Conservation (phyloP, 345 rosid species). For the Heritiera littoralis region DNA sequence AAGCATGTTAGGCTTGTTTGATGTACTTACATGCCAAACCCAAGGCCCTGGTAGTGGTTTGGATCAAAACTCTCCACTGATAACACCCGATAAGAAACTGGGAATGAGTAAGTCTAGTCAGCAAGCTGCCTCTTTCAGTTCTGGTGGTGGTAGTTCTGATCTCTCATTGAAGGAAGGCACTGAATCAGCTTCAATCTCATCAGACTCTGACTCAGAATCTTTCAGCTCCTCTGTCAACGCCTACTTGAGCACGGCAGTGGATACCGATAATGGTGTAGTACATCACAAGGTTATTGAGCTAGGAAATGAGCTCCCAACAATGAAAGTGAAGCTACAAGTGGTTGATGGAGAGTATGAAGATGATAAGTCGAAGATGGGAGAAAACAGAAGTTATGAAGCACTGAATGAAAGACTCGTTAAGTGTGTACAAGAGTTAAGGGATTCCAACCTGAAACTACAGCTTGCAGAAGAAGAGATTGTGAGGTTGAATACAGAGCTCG, state of each 20-base stretch:
- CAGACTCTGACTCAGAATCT: slow-evolving; percentile 79
- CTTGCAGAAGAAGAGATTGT: slow-evolving; percentile 61
- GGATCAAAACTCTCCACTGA: slow-evolving; percentile 40
- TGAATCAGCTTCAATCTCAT: slow-evolving; percentile 61
- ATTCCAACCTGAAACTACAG: slow-evolving; percentile 43
- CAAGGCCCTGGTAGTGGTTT: slow-evolving; percentile 38
- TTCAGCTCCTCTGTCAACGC: slow-evolving; percentile 54
- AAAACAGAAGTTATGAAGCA: slow-evolving; percentile 41
- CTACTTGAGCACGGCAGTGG: slow-evolving; percentile 34
- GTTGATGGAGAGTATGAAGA: slow-evolving; percentile 37
- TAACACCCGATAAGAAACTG: slow-evolving; percentile 39
- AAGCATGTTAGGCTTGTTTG: too few species aligned
- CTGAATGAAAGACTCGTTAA: slow-evolving; percentile 31
- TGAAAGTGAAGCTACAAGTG: slow-evolving; percentile 31
- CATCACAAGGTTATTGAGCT: slow-evolving; percentile 34
- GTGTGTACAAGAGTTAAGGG: slow-evolving; percentile 53
- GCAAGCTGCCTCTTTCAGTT: slow-evolving; percentile 50
- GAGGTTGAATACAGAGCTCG: slow-evolving; percentile 46
- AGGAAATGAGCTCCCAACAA: slow-evolving; percentile 33
- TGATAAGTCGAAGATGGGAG: slow-evolving; percentile 22
- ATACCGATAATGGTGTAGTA: slow-evolving; percentile 30
- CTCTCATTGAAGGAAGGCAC: slow-evolving; percentile 55
- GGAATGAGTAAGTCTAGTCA: slow-evolving; percentile 36
- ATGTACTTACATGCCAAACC: too few species aligned
- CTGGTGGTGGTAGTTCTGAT: slow-evolving; percentile 54